Base-by-base conservation (phyloP, 176 grass and related monocot genomes). In the Lolium multiflorum region DNA sequence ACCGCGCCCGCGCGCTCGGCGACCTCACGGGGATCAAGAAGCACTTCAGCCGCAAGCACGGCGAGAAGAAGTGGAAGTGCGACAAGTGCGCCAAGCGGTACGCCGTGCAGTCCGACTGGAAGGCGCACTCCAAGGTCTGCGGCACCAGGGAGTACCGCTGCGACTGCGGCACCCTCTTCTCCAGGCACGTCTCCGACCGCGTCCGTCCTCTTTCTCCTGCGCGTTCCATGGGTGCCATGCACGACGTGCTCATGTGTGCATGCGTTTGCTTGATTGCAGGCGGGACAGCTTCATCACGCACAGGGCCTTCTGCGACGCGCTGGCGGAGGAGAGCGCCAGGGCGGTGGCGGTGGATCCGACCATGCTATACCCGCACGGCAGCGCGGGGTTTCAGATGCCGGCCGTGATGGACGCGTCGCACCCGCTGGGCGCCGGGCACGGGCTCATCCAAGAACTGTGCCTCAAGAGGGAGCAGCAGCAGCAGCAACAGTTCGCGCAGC, bases 61-160 rank as follows among this genome's bases (percentile, higher is more conserved):
- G 97, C 25, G 97, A 99, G 84, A 99, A 99, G 90, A 99, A 99
- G 94, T 99, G 97, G 97, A 96, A 96, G 92, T 99, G 97, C 58
- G 97, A 99, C 48, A 92, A 94, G 57, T 99, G 97, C 82, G 88
- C 94, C 59, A 99, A 99, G 90, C 93, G 93, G 79, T 99, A 99
- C 76, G 97, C 97, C 8, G 97, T 99, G 10, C 97, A 96, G 13
- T 99, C 97, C 52, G 97, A 99, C 52, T 99, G 97, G 97, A 99
- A 99, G 87, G 97, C 97, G 0, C 97, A 99, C 88, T 89, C 97
- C 71, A 99, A 99, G 89, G 90, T 99, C 73, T 99, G 97, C 51
- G 97, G 97, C 55, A 99, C 97, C 1, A 82, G 97, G 71, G 97
- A 99, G 83, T 99, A 99, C 74, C 87, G 97, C 6, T 99, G 97